Percentiles rank a stretch among this genome's conserved stretches.
Conservation (phyloP, 371 early-diverging fungal genomes). For the Mucor indicus region DNA sequence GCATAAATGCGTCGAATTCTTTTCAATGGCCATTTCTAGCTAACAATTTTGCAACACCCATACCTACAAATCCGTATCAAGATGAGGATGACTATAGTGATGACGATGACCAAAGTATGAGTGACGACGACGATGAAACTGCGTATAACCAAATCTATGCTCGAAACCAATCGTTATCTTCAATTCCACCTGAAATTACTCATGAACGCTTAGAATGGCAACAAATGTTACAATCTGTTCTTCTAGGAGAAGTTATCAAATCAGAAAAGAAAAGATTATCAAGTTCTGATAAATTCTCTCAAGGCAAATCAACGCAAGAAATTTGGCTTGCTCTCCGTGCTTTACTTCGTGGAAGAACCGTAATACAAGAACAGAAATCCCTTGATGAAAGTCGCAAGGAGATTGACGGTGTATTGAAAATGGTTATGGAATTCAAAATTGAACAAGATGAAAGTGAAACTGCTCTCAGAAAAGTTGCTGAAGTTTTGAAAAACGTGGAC, state of each 20-base stretch:
- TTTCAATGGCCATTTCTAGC: slow-evolving; percentile 21
- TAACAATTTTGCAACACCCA: slow-evolving; percentile 6
- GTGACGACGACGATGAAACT: slow-evolving; percentile 30
- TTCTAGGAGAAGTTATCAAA: slow-evolving; percentile 84
- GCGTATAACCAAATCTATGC: slow-evolving; percentile 33
- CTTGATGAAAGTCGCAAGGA: slow-evolving; percentile 67
- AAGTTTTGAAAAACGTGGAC: slow-evolving; percentile 71
- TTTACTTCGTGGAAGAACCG: slow-evolving; percentile 57
- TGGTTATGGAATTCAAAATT: slow-evolving; percentile 65
- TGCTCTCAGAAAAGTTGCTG: slow-evolving; percentile 62
- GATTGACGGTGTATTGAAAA: slow-evolving; percentile 60
- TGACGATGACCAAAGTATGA: slow-evolving; percentile 29
- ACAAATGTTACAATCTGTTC: slow-evolving; percentile 80
- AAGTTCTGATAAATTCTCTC: slow-evolving; percentile 48
- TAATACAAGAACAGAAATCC: slow-evolving; percentile 63
- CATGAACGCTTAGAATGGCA: slow-evolving; percentile 82
- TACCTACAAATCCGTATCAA: slow-evolving; percentile 14
- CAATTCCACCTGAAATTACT: slow-evolving; percentile 50
- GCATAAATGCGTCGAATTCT: not conserved
- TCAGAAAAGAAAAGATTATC: slow-evolving; percentile 76
- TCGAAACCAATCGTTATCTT: slow-evolving; percentile 33
- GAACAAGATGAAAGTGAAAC: slow-evolving; percentile 35
- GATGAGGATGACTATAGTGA: slow-evolving; percentile 26
- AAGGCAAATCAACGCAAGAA: slow-evolving; percentile 58
- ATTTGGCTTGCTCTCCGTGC: slow-evolving; percentile 81